Percentiles rank a stretch among this genome's conserved stretches.
These are phyloP conservation scores for Galeopsis tetrahit DNA, from an alignment of 257 asterid species.

Conservation along the genomic window DNA sequence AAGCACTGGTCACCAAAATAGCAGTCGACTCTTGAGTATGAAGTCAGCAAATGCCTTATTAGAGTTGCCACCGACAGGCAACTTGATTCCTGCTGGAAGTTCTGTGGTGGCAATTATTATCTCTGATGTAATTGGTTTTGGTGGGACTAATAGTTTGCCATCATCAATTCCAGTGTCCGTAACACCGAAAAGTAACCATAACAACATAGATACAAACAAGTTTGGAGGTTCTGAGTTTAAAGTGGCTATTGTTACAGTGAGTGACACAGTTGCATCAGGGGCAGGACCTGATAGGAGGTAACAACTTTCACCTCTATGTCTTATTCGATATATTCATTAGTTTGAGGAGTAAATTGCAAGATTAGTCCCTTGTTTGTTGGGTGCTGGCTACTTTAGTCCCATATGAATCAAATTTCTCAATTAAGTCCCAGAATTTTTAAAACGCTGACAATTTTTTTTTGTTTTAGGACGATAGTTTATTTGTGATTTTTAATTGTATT, in stretches of 20 bases:
- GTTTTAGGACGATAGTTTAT: no score
- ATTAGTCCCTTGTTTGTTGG: no score
- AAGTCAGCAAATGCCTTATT: constrained; percentile 91
- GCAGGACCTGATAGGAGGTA: constrained; percentile 89
- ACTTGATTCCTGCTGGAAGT: constrained; percentile 70
- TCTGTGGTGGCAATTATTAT: constrained; percentile 64
- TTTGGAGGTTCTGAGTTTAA: constrained; percentile 47
- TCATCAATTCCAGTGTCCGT: constrained; percentile 35
- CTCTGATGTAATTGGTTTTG: constrained; percentile 60
- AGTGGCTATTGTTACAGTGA: constrained; percentile 91
- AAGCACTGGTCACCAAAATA: constrained; percentile 90
- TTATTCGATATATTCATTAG: constrained; percentile 16
- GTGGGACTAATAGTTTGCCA: constrained; percentile 42
- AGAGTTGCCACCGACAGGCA: constrained; percentile 74
- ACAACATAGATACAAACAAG: constrained; percentile 33
- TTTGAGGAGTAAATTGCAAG: background rate
- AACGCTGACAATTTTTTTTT: no score
- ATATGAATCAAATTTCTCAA: no score
- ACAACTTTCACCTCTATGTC: constrained; percentile 32
- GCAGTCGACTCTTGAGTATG: constrained; percentile 94
- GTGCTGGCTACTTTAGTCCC: no score
- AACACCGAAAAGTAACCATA: constrained; percentile 36
- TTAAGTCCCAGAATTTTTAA: no score
- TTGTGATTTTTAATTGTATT: no score
- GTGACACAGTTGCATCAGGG: constrained; percentile 90